Evolutionary conservation across 177 flowering plant species (phyloP).

Genomic region (Telopea speciosissima): DNA sequence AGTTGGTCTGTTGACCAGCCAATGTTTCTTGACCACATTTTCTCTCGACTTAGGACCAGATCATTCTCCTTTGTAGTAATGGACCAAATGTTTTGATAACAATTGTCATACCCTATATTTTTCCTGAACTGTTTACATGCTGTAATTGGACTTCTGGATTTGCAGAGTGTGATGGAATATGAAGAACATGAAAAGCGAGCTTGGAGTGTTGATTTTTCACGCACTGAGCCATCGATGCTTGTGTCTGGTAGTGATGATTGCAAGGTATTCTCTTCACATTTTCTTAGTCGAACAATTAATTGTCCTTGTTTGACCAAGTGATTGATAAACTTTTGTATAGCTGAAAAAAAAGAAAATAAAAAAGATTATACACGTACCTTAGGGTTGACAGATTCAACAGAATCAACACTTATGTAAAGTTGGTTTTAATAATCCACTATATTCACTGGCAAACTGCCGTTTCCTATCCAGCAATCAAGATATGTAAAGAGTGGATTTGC

Average conservation of each 20-base stretch:
- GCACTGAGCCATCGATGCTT: constrained; percentile 82
- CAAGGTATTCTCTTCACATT: constrained; percentile 46
- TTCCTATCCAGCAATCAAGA: not conserved
- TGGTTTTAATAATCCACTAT: not conserved
- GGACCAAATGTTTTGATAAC: too few species aligned
- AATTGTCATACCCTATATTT: too few species aligned
- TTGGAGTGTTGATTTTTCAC: constrained; percentile 99
- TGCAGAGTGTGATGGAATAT: constrained; percentile 91
- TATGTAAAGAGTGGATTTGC: not conserved
- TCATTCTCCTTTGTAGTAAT: too few species aligned
- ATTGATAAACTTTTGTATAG: not conserved
- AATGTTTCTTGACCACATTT: too few species aligned
- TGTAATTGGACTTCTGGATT: constrained; percentile 1
- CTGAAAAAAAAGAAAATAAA: not conserved
- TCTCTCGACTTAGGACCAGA: too few species aligned
- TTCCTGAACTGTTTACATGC: too few species aligned
- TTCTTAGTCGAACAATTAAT: not conserved
- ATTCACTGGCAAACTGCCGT: not conserved
- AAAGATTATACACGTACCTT: not conserved
- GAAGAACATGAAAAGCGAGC: constrained; percentile 99
- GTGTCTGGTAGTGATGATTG: constrained; percentile 98
- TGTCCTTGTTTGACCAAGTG: not conserved
- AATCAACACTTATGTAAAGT: not conserved
- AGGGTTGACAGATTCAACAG: not conserved
- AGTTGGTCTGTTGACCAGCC: too few species aligned